phyloP scores from a whole-genome alignment of 2,329 filamentous ascomycete species.

The Fusarium illudens region DNA sequence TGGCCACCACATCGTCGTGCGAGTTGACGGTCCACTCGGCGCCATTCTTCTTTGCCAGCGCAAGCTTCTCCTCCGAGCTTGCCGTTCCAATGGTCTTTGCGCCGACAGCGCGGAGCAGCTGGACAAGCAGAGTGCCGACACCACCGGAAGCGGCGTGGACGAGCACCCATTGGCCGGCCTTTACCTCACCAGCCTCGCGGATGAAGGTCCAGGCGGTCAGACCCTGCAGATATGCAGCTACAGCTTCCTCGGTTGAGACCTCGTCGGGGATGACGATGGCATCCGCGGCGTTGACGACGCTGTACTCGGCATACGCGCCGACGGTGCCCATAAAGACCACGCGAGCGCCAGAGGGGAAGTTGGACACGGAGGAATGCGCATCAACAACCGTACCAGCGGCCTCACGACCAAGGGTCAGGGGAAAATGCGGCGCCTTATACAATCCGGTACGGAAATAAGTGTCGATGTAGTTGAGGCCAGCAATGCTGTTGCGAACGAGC shows the following conservation, averaged over 20 bases:
- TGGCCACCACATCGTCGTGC: conserved; percentile 62
- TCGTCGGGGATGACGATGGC: conserved; percentile 70
- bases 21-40: conserved; percentile 79
- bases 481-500: conserved; percentile 80
- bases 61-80: conserved; percentile 75
- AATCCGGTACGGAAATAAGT: conserved; percentile 89
- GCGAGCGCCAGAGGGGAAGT: conserved; percentile 71
- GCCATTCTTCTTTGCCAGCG: conserved; percentile 73
- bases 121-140: conserved; percentile 77
- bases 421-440: conserved; percentile 73
- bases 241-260: conserved; percentile 68
- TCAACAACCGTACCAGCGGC: conserved; percentile 75
- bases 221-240: conserved; percentile 79
- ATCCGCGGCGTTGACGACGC: conserved; percentile 60
- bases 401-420: conserved; percentile 82
- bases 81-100: conserved; percentile 84
- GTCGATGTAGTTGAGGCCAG: conserved; percentile 90
- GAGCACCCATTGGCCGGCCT: conserved; percentile 81
- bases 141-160: conserved; percentile 89
- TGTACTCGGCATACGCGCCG: conserved; percentile 65
- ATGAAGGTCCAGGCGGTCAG: conserved; percentile 83
- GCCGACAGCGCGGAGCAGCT: conserved; percentile 76
- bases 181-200: conserved; percentile 77
- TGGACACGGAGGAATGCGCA: conserved; percentile 60
- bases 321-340: conserved; percentile 72